These are phyloP conservation scores for Byssochlamys sp. DNA, from an alignment of 2,329 filamentous ascomycete species.

Conservation along the genomic window DNA sequence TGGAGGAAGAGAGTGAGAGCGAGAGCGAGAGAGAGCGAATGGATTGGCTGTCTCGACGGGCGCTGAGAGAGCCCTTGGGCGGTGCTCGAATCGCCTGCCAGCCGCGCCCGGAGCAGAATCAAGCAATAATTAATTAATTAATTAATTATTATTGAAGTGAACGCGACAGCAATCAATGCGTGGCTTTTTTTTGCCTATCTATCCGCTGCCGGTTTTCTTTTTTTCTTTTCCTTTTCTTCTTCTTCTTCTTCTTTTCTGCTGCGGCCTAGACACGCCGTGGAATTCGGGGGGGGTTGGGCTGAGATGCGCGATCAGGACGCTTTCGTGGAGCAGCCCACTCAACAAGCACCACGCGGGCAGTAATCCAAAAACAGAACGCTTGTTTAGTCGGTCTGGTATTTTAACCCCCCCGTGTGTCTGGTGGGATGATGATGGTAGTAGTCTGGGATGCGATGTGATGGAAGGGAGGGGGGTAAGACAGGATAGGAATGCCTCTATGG, in stretches of 20 bases:
- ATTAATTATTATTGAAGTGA: too few species aligned
- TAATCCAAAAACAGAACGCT: neutral
- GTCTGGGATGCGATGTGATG: neutral
- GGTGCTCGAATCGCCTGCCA: neutral
- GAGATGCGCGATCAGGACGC: neutral
- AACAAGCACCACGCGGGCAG: neutral
- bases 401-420: neutral
- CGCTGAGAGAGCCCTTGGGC: neutral
- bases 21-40: neutral
- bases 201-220: neutral
- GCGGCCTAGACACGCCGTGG: neutral
- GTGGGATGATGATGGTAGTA: neutral
- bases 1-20: conserved; percentile 5
- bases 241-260: neutral
- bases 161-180: too few species aligned
- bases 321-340: neutral
- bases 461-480: neutral
- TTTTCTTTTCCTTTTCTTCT: neutral
- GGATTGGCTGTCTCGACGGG: neutral
- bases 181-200: neutral
- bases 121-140: too few species aligned
- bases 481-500: neutral
- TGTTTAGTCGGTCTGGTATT: neutral
- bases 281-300: neutral
- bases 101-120: too few species aligned